Conservation (phyloP, 1,284 basidiomycete genomes). For the Xanthoconium separans region DNA sequence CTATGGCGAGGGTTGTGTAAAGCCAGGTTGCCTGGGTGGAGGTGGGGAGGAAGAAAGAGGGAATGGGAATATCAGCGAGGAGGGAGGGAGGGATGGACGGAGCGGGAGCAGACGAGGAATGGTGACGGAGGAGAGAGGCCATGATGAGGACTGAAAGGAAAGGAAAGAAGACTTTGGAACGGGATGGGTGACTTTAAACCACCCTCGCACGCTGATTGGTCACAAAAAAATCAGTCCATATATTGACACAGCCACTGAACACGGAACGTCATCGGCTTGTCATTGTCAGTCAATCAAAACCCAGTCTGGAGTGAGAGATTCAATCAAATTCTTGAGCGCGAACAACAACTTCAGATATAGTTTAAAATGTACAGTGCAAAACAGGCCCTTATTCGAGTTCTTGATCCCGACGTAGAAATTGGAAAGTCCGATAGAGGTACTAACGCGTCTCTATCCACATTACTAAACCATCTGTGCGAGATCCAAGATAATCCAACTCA, state of each 20-base stretch:
- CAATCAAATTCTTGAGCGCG: no score
- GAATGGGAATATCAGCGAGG: constrained; percentile 44
- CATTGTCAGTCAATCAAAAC: no score
- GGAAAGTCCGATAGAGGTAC: no score
- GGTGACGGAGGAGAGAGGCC: constrained; percentile 35
- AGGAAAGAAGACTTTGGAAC: neutral
- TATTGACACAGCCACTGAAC: constrained; percentile 15
- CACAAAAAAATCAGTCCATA: constrained; percentile 26
- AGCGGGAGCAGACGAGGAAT: constrained; percentile 38
- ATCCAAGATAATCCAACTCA: neutral
- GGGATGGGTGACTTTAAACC: constrained; percentile 5
- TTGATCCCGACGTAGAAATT: no score
- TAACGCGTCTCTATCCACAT: no score
- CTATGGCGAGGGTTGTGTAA: constrained; percentile 61
- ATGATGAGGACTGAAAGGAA: constrained; percentile 24
- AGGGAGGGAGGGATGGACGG: constrained; percentile 40
- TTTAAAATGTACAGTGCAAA: no score
- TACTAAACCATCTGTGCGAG: no score
- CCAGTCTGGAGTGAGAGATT: no score
- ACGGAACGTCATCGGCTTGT: no score
- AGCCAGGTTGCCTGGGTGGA: constrained; percentile 52
- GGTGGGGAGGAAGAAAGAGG: constrained; percentile 42
- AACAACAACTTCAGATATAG: no score
- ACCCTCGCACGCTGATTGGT: constrained; percentile 19
- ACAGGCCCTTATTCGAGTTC: no score